These are phyloP conservation scores for Ophiosphaerella herpotricha DNA, from an alignment of 2,329 filamentous ascomycete genomes.

Conservation along the genomic window DNA sequence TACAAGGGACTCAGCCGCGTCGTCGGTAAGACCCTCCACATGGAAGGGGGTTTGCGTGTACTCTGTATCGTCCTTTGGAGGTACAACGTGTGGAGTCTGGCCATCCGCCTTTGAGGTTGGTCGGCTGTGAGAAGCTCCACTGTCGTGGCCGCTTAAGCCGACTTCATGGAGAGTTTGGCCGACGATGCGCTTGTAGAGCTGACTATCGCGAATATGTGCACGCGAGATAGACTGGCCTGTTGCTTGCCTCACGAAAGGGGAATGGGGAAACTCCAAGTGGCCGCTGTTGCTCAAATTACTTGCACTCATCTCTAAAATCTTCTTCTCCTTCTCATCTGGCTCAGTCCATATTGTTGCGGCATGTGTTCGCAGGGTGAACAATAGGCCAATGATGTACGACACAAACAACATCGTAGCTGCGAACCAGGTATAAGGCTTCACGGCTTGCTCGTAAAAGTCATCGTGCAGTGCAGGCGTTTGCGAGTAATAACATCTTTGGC, in stretches of 20 bases:
- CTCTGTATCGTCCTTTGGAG: constrained; percentile 40
- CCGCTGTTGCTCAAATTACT: constrained; percentile 41
- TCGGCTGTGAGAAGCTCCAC: constrained; percentile 50
- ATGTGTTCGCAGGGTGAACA: constrained; percentile 95
- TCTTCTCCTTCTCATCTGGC: constrained; percentile 53
- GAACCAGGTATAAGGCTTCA: constrained; percentile 91
- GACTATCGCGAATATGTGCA: constrained; percentile 78
- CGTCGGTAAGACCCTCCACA: constrained; percentile 72
- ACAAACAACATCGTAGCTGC: constrained; percentile 84
- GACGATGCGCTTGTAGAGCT: constrained; percentile 90
- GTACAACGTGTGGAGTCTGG: constrained; percentile 42
- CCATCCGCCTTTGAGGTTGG: constrained; percentile 28
- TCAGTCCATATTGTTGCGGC: constrained; percentile 98
- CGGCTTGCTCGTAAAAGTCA: constrained; percentile 85
- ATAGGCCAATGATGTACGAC: constrained; percentile 89
- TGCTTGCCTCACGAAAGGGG: constrained; percentile 34
- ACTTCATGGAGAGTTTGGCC: constrained; percentile 87
- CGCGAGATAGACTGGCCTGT: constrained; percentile 36
- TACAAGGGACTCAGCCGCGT: constrained; percentile 79
- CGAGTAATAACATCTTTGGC: constrained; percentile 90
- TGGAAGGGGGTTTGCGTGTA: constrained; percentile 53
- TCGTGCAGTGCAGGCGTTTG: constrained; percentile 84
- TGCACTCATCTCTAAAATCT: constrained; percentile 44
- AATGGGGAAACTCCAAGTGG: constrained; percentile 35
- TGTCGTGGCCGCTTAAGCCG: constrained; percentile 64